Conservation (phyloP, 768 basidiomycete genomes). For the Tulasnella sp. region DNA sequence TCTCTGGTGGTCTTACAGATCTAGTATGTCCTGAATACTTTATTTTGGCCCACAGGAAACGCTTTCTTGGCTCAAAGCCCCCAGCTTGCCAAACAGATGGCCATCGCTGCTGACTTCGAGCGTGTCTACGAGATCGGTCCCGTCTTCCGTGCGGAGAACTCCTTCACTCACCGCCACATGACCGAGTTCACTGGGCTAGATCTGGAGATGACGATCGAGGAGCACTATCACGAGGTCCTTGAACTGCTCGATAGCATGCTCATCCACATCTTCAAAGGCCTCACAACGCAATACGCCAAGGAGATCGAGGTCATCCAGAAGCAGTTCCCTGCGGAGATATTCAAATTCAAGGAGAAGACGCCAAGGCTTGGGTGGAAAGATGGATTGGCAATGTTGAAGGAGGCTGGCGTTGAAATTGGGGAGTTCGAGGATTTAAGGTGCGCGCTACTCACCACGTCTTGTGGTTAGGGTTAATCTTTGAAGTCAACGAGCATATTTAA, state of each 20-base stretch:
- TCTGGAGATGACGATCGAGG: slow-evolving; percentile 97
- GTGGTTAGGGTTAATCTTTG: not conserved
- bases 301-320: slow-evolving; percentile 74
- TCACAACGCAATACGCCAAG: slow-evolving; percentile 60
- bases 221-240: slow-evolving; percentile 97
- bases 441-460: not conserved
- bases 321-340: slow-evolving; percentile 93
- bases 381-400: slow-evolving; percentile 75
- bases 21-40: not conserved
- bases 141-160: slow-evolving; percentile 95
- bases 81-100: slow-evolving; percentile 98
- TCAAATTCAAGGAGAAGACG: slow-evolving; percentile 88
- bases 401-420: slow-evolving; percentile 71
- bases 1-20: too few relatives aligned
- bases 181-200: slow-evolving; percentile 98
- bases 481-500: too few relatives aligned
- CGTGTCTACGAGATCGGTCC: slow-evolving; percentile 93
- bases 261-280: slow-evolving; percentile 72
- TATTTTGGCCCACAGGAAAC: slow-evolving; percentile 38
- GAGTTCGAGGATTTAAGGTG: slow-evolving; percentile 74
- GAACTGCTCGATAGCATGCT: slow-evolving; percentile 83
- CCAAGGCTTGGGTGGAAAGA: slow-evolving; percentile 75
- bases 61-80: slow-evolving; percentile 96
- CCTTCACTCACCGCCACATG: slow-evolving; percentile 94
- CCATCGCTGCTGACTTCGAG: slow-evolving; percentile 96